phyloP scores from a whole-genome alignment of 208 protist genomes.

The Giardia muris region DNA sequence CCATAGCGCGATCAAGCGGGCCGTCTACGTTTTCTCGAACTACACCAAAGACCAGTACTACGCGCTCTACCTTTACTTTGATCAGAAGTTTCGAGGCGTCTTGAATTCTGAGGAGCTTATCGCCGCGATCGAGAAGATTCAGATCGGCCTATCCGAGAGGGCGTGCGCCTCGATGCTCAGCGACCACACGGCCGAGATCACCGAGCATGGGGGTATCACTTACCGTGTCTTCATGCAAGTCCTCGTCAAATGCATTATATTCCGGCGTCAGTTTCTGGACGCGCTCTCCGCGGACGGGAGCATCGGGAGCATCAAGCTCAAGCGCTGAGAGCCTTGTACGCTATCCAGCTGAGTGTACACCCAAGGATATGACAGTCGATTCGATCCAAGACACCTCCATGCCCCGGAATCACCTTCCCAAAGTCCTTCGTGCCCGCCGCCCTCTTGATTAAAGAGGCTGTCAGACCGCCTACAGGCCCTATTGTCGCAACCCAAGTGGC shows the following conservation, averaged over 20 bases:
- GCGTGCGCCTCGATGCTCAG: not conserved
- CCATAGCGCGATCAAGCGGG: not conserved
- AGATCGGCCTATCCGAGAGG: not conserved
- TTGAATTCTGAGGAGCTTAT: not conserved
- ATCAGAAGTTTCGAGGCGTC: not conserved
- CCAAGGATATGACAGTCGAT: slow-evolving; percentile 75
- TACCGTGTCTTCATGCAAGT: not conserved
- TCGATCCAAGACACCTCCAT: slow-evolving; percentile 85
- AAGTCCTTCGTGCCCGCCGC: slow-evolving; percentile 91
- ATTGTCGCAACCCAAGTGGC: slow-evolving; percentile 77
- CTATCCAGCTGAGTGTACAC: not conserved
- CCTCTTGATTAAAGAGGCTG: slow-evolving; percentile 83
- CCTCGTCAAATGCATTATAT: not conserved
- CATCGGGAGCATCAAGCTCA: not conserved
- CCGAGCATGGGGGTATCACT: not conserved
- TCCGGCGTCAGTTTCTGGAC: not conserved
- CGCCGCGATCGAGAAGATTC: not conserved
- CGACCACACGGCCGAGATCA: not conserved
- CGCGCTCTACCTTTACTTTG: not conserved
- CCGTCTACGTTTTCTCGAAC: not conserved
- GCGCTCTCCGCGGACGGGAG: not conserved
- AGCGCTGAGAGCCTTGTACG: not conserved
- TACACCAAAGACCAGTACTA: slow-evolving; percentile 1
- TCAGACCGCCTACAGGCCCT: slow-evolving; percentile 90
- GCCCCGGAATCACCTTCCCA: slow-evolving; percentile 79